Percentiles rank a stretch among this genome's conserved stretches.
These are phyloP conservation scores for Penicillium sclerotigenum DNA, from an alignment of 2,329 filamentous ascomycete species.

Conservation along the genomic window DNA sequence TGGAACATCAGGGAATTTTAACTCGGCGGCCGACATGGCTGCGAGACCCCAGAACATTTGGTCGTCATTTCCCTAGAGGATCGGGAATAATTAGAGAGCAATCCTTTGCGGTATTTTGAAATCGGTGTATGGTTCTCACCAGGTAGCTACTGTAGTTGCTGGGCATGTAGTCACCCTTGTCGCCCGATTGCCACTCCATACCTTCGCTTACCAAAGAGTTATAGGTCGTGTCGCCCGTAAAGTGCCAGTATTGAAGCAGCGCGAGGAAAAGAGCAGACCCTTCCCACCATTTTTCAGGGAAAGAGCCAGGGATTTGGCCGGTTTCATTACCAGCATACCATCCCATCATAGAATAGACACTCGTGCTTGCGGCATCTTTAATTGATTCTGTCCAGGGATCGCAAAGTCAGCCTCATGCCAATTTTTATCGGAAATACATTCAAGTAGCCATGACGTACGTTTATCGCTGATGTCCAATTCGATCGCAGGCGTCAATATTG, in stretches of 20 bases:
- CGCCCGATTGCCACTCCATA: conserved; percentile 34
- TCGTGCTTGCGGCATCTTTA: conserved; percentile 41
- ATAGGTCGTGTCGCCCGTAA: conserved; percentile 62
- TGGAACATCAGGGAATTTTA: conserved; percentile 59
- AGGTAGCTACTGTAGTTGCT: conserved; percentile 37
- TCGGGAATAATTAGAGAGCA: not conserved
- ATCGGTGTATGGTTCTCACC: conserved; percentile 4
- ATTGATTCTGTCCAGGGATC: conserved; percentile 37
- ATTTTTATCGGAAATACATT: not conserved
- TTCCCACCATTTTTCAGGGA: conserved; percentile 76
- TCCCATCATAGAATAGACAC: conserved; percentile 50
- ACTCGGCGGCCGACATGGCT: conserved; percentile 65
- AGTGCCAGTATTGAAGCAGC: conserved; percentile 67
- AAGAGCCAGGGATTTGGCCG: conserved; percentile 49
- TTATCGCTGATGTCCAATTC: conserved; percentile 23
- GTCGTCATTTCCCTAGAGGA: conserved; percentile 61
- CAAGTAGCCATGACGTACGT: conserved; percentile 11
- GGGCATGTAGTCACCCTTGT: conserved; percentile 37
- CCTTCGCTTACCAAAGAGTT: conserved; percentile 54
- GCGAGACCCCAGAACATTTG: conserved; percentile 69
- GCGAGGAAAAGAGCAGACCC: conserved; percentile 66
- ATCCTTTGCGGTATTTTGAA: not conserved
- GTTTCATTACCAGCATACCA: conserved; percentile 54
- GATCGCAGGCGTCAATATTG: conserved; percentile 14
- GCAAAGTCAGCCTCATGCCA: not conserved